Evolutionary conservation across 2,329 filamentous ascomycete genomes (phyloP), one percentile per base, ranked within the genome.

Genomic region (Arthrobotrys conoides): DNA sequence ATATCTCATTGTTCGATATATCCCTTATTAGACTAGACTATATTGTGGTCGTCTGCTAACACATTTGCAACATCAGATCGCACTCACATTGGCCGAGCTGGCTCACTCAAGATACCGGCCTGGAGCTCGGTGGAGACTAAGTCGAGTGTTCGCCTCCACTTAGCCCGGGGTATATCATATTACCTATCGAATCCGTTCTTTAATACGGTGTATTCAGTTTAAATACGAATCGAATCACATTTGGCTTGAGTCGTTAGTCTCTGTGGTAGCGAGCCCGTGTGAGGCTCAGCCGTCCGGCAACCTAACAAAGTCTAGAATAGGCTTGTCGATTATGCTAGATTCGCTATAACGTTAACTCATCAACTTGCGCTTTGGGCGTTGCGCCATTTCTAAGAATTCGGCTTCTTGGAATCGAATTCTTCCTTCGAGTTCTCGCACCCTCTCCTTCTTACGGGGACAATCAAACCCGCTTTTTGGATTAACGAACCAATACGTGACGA

Each of bases 321-420:
- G 18, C 38, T 49, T 30, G 61, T 30, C 27, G 6, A 6, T 49
- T 33, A n/a, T n/a, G n/a, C n/a, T n/a, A n/a, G n/a, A n/a, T n/a
- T n/a, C n/a, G n/a, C n/a, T n/a, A 65, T 59, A 59, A 59, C 53
- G 53, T 57, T 57, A 41, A 3, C 38, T 41, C 38, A 30, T 38
- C 53, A n/a, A 61, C 57, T 18, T 66, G 48, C 70, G 69, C 49
- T 72, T 73, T 73, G 49, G 70, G 65, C 70, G 70, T 61, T 73
- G 61, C 70, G 70, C 70, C 61, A 59, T 73, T 65, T 73, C 61
- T 51, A 22, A 66, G 48, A 48, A 33, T 44, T 61, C 33, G 48
- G 18, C 30, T 27, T 27, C 48, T 18, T 33, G 22, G 14, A 53
- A 16, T n/a, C 22, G 18, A 18, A 14, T 44, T 22, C n/a, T 10